A percentile compares a stretch with the other conserved stretches of the same genome.
phyloP scores from a whole-genome alignment of 192 early-diverging fungal species.

The Coemansia sp. region DNA sequence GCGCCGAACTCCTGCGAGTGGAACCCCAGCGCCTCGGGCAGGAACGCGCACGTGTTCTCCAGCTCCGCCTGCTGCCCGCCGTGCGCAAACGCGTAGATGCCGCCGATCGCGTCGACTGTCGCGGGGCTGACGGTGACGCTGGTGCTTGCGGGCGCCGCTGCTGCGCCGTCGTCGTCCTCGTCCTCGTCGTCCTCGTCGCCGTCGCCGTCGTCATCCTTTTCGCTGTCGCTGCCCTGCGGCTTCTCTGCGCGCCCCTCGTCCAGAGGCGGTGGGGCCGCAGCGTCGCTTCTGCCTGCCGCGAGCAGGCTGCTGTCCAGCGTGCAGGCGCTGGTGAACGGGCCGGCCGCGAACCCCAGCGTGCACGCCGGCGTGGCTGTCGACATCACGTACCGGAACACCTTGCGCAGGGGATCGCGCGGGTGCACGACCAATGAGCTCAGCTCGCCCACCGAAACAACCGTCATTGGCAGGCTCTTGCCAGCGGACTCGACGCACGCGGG shows the following conservation, averaged over 20 bases:
- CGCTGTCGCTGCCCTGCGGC: background rate
- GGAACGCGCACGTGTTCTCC: conserved; percentile 60
- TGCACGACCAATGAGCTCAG: conserved; percentile 64
- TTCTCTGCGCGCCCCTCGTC: conserved; percentile 1
- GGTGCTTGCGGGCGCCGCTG: background rate
- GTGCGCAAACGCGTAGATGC: conserved; percentile 70
- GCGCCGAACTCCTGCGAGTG: conserved; percentile 85
- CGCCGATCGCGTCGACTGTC: conserved; percentile 51
- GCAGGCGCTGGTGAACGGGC: conserved; percentile 57
- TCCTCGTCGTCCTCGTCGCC: conserved; percentile 3
- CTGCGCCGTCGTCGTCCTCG: background rate
- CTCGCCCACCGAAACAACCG: conserved; percentile 64
- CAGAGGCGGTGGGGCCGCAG: background rate
- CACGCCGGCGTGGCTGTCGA: conserved; percentile 67
- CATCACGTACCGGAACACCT: conserved; percentile 68
- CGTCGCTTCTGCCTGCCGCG: background rate
- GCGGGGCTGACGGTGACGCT: conserved; percentile 12
- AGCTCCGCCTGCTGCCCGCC: conserved; percentile 65
- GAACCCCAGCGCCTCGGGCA: conserved; percentile 67
- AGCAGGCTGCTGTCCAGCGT: conserved; percentile 37
- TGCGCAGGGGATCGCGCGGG: conserved; percentile 57
- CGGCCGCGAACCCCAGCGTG: conserved; percentile 70
- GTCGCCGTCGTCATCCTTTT: background rate
- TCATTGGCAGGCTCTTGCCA: conserved; percentile 28
- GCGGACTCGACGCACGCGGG: conserved; percentile 41